Evolutionary conservation across 169 alveolate species (phyloP).

Genomic region (Sarcocystis neurona): DNA sequence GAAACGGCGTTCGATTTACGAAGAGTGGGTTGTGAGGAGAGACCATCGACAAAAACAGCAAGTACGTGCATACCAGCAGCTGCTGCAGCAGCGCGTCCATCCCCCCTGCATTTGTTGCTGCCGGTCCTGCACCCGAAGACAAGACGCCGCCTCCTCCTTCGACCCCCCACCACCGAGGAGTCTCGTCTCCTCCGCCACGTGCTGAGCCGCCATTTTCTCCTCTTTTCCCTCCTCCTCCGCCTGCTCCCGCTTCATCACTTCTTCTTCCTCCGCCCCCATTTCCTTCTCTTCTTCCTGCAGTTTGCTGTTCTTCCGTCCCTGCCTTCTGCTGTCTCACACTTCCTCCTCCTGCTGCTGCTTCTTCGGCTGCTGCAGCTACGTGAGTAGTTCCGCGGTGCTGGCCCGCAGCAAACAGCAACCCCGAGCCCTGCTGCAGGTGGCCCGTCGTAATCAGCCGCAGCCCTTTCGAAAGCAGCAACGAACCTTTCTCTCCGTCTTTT

Average conservation of each 20-base stretch:
- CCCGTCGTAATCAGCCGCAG: too few relatives aligned
- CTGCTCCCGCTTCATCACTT: not conserved
- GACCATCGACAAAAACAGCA: constrained; percentile 13
- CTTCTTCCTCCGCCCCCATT: not conserved
- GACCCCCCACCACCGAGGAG: too few relatives aligned
- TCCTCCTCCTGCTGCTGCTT: not conserved
- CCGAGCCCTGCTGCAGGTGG: too few relatives aligned
- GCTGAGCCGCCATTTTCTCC: too few relatives aligned
- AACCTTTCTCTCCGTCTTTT: too few relatives aligned
- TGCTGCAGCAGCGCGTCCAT: constrained; percentile 18
- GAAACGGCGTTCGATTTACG: not conserved
- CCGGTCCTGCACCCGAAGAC: not conserved
- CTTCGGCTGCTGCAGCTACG: too few relatives aligned
- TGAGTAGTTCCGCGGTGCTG: too few relatives aligned
- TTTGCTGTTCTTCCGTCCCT: not conserved
- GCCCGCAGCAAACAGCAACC: too few relatives aligned
- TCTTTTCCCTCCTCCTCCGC: not conserved
- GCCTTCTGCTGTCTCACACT: not conserved
- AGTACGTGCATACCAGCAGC: not conserved
- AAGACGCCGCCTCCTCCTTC: not conserved
- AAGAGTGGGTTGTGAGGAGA: constrained; percentile 24
- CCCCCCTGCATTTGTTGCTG: not conserved
- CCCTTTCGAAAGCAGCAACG: too few relatives aligned
- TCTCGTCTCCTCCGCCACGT: too few relatives aligned
- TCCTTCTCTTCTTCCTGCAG: not conserved